A percentile compares a stretch with the other conserved stretches of the same genome.
Conservation (phyloP, 768 basidiomycete species). For the Kwoniella europaea region DNA sequence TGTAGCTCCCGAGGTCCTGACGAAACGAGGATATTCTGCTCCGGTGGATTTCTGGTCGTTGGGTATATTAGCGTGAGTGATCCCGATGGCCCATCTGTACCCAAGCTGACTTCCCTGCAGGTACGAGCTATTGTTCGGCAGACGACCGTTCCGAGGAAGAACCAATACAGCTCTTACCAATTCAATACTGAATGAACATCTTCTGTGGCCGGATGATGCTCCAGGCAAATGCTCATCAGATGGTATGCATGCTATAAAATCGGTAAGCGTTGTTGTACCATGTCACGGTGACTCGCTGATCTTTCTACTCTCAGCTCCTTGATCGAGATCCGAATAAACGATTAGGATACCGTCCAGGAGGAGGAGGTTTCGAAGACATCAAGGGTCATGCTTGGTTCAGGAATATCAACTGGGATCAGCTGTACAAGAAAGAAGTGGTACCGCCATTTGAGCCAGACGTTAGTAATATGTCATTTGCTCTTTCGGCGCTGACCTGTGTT, state of each 20-base stretch:
- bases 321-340: slow-evolving; percentile 82
- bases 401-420: slow-evolving; percentile 75
- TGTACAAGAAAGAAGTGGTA: slow-evolving; percentile 68
- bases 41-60: slow-evolving; percentile 98
- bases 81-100: not conserved
- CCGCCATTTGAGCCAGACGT: slow-evolving; percentile 94
- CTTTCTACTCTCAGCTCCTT: slow-evolving; percentile 67
- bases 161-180: slow-evolving; percentile 91
- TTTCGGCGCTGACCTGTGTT: slow-evolving; percentile 14
- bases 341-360: slow-evolving; percentile 75
- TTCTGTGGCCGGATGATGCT: slow-evolving; percentile 90
- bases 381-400: slow-evolving; percentile 83
- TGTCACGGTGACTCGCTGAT: not conserved
- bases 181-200: slow-evolving; percentile 82
- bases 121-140: slow-evolving; percentile 85
- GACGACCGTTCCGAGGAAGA: slow-evolving; percentile 88
- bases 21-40: slow-evolving; percentile 91
- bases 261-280: slow-evolving; percentile 64
- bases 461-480: slow-evolving; percentile 60
- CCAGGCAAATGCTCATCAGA: slow-evolving; percentile 74
- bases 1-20: slow-evolving; percentile 82
- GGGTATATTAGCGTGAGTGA: slow-evolving; percentile 76
- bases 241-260: slow-evolving; percentile 78
- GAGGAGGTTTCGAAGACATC: slow-evolving; percentile 79
- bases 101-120: slow-evolving; percentile 27